phyloP scores from a whole-genome alignment of 768 basidiomycete species.

The Albatrellus ellisii region DNA sequence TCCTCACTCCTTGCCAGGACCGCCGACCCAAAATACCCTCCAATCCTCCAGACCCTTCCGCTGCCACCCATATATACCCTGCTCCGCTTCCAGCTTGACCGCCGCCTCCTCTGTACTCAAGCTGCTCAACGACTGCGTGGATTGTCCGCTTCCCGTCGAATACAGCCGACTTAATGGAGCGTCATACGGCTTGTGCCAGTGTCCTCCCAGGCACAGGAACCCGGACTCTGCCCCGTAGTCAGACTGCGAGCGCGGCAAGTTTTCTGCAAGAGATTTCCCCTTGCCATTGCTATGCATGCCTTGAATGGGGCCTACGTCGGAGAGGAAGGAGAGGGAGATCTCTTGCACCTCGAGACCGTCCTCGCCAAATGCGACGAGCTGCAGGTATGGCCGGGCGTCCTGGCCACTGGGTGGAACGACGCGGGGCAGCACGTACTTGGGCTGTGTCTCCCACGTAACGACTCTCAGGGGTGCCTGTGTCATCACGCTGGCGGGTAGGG shows the following conservation, averaged over 20 bases:
- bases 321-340: conserved; percentile 37
- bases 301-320: no score
- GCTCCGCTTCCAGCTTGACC: conserved; percentile 33
- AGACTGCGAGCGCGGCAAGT: conserved; percentile 37
- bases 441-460: conserved; percentile 44
- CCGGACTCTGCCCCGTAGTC: conserved; percentile 56
- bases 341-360: conserved; percentile 70
- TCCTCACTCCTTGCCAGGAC: conserved; percentile 25
- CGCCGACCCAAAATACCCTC: conserved; percentile 76
- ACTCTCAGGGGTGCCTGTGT: conserved; percentile 36
- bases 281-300: conserved; percentile 24
- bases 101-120: conserved; percentile 39
- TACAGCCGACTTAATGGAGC: conserved; percentile 29
- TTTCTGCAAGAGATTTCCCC: conserved; percentile 34
- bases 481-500: conserved; percentile 42
- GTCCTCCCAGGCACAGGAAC: conserved; percentile 37
- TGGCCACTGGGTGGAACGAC: conserved; percentile 24
- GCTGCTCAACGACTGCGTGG: conserved; percentile 26
- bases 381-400: conserved; percentile 34
- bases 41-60: conserved; percentile 63
- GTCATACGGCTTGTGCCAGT: conserved; percentile 30
- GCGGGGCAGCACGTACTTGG: conserved; percentile 41
- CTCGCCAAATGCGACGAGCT: conserved; percentile 56
- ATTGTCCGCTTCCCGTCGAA: conserved; percentile 29
- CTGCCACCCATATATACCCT: conserved; percentile 73